Conservation (phyloP, 2,329 filamentous ascomycete genomes). For the Aspergillus costaricaensis region DNA sequence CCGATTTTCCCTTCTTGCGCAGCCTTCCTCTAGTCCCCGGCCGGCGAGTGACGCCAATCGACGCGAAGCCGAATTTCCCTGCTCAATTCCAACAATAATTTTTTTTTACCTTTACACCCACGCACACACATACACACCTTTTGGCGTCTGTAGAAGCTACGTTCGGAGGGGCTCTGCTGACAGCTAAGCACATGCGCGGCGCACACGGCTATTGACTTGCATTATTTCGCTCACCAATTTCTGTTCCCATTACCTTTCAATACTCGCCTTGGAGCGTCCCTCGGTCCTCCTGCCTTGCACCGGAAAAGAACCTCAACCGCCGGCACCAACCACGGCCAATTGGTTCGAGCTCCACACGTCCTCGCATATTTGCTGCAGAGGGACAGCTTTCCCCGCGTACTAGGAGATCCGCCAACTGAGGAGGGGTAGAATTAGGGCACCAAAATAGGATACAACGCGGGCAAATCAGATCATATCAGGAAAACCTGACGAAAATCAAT, state of each 20-base stretch:
- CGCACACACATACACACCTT: neutral
- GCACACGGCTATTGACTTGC: slow-evolving; percentile 29
- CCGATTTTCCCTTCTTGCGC: slow-evolving; percentile 21
- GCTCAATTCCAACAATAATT: slow-evolving; percentile 15
- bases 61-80: slow-evolving; percentile 15
- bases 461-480: slow-evolving; percentile 20
- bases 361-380: slow-evolving; percentile 30
- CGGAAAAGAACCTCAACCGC: slow-evolving; percentile 17
- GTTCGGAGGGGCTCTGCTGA: slow-evolving; percentile 28
- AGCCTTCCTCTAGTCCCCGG: slow-evolving; percentile 8
- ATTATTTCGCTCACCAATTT: slow-evolving; percentile 22
- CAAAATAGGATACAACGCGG: slow-evolving; percentile 24
- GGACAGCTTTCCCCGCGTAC: slow-evolving; percentile 39
- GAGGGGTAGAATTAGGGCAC: slow-evolving; percentile 27
- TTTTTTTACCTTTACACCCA: too few species aligned
- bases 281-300: slow-evolving; percentile 1
- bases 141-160: slow-evolving; percentile 10
- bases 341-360: slow-evolving; percentile 30
- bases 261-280: slow-evolving; percentile 13
- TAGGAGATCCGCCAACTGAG: slow-evolving; percentile 34
- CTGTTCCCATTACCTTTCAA: slow-evolving; percentile 14
- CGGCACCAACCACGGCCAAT: slow-evolving; percentile 28
- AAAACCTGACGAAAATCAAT: slow-evolving; percentile 18
- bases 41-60: slow-evolving; percentile 16
- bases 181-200: slow-evolving; percentile 31